Evolutionary conservation across 352 stramenopile species (phyloP), one percentile per base, ranked within the genome.

Genomic region (Globisporangium nodosum): DNA sequence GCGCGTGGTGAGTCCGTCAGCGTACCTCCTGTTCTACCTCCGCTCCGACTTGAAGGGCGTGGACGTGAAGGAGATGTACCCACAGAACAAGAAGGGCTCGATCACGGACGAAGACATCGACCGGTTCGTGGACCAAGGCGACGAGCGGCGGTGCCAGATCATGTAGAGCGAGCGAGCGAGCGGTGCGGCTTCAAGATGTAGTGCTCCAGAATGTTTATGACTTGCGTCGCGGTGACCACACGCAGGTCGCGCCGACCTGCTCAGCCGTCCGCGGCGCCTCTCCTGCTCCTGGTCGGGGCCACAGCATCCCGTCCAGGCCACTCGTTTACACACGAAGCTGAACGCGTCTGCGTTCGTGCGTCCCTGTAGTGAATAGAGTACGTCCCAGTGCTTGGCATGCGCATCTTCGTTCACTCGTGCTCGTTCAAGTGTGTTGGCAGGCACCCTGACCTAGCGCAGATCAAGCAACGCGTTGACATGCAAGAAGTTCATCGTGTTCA

Each of bases 1-100:
- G 49, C 88, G 95, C 60, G 76, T 96, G 31, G 81, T 96, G 21
- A 94, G 71, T 20, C 71, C 85, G 33, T 90, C 86, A 1, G 88
- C 90, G 24, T 98, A 98, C 69, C 71, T 97, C 62, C 76, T 97
- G 8, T 98, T 97, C 61, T 98, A 97, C 65, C 61, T 96, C 40
- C 81, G 88, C 39, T 93, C 87, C 6, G 89, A 97, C 64, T 92
- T 96, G 75, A 82, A 92, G 56, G 73, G 71, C 52, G 71, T 85
- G 31, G 62, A 87, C 12, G 83, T 96, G 12, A 88, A 91, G 60
- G 85, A 91, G 50, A 60, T 97, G 51, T 97, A 90, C 58, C 85
- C 85, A 18, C 81, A 81, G 42, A 96, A 92, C 64, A 90, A 87
- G 64, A 88, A 90, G 52, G 71, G 75, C 49, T 83, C 82, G 58